Base-by-base conservation (phyloP, 305 asterid species). In the Fraxinus baroniana region DNA sequence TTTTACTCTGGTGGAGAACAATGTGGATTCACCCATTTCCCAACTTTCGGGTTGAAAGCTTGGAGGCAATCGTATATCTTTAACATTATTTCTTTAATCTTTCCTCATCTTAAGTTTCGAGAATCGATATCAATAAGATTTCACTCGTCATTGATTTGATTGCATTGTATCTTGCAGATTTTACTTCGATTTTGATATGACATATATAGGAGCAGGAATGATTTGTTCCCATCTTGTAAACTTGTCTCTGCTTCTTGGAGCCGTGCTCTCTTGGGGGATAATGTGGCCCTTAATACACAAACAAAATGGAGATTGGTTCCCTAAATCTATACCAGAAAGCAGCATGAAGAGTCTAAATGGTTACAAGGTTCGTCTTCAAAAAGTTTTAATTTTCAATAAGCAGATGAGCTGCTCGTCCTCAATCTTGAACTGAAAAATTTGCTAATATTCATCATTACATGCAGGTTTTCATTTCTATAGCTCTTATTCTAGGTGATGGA, bases 151-250 rank as follows among this genome's bases (percentile, higher is more conserved):
- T 80, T 78, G 78, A 81, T 76, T 39, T 9, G 66, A 32, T 32
- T 66, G 46, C 10, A 3, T 83, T 62, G 26, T 26, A 76, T 57
- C 81, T 10, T 88, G 92, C 94, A 95, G 98, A 81, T 95, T 95
- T 83, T 95, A 86, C 92, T 95, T 94, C 17, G 98, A 95, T 89
- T 95, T 95, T 81, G 88, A 94, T 82, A 82, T 87, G 92, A 94
- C 99, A 20, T 94, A 94, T 55, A 78, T 95, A 8, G 98, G 98
- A 79, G 97, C 97, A 64, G 99, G 99, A 80, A 95, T 95, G 99
- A 91, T 95, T 74, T 95, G 98, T 84, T 89, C 98, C 77, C 95
- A 95, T 83, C 85, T 92, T 0, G 99, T 92, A 66, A 95, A 92
- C 84, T 78, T 92, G 78, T 95, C 99, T 26, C 81, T 94, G 89